phyloP scores from a whole-genome alignment of 1,139 yeast species.

The Saccharomyces hybrid region DNA sequence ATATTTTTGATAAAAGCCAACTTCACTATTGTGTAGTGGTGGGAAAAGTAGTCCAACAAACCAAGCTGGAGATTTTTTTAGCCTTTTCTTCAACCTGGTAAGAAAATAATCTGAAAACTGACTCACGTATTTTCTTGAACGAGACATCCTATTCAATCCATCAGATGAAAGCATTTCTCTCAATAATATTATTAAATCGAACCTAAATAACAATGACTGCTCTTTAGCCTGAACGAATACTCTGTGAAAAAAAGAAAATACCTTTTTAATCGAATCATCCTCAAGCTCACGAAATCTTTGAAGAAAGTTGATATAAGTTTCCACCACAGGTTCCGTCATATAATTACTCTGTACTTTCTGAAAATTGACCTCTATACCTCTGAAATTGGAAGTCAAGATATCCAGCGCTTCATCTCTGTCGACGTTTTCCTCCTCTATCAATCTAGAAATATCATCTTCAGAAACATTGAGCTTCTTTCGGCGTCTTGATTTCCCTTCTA shows the following conservation, averaged over 20 bases:
- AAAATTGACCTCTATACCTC: slow-evolving; percentile 38
- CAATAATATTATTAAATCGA: slow-evolving; percentile 63
- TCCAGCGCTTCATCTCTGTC: slow-evolving; percentile 38
- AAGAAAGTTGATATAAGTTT: slow-evolving; percentile 35
- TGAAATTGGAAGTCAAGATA: slow-evolving; percentile 24
- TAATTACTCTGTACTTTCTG: slow-evolving; percentile 40
- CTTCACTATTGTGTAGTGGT: slow-evolving; percentile 42
- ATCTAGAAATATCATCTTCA: slow-evolving; percentile 31
- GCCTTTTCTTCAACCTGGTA: slow-evolving; percentile 49
- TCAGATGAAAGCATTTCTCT: slow-evolving; percentile 39
- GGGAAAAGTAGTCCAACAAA: slow-evolving; percentile 66
- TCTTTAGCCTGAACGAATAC: slow-evolving; percentile 59
- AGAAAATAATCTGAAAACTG: slow-evolving; percentile 62
- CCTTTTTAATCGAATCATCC: slow-evolving; percentile 53
- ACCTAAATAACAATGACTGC: slow-evolving; percentile 53
- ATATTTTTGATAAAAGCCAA: slow-evolving; percentile 41
- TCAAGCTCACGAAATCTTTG: slow-evolving; percentile 54
- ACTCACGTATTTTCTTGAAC: slow-evolving; percentile 51
- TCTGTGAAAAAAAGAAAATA: slow-evolving; percentile 64
- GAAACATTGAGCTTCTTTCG: slow-evolving; percentile 25
- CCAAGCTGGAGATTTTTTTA: slow-evolving; percentile 46
- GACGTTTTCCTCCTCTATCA: slow-evolving; percentile 42
- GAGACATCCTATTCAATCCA: slow-evolving; percentile 31
- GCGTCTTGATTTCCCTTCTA: slow-evolving; percentile 42
- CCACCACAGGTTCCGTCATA: slow-evolving; percentile 34